Base-by-base conservation (phyloP, 352 stramenopile species). In the Phytophthora sansomeana region DNA sequence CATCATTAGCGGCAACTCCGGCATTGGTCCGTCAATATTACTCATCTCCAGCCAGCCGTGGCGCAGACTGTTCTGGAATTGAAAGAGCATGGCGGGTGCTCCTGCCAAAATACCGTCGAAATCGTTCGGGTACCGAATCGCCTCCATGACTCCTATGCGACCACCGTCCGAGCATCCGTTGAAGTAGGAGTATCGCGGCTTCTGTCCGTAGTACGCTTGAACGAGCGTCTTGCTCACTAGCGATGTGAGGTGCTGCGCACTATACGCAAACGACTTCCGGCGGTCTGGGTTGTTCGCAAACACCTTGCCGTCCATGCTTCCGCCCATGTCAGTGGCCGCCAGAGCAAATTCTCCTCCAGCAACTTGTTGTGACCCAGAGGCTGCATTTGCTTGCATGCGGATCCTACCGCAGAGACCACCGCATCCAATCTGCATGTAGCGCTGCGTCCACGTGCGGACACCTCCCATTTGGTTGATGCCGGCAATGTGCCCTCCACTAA, bases 361-460 rank as follows among this genome's bases (percentile, higher is more conserved):
- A 3, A 74, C 50, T 26, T 76, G 35, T 16, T 58, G 38, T 1
- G 62, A 76, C 2, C 58, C 60, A 10, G 66, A 73, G 3, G 67
- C 54, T 3, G 72, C 74, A 30, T 66, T 69, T 5, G 64, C 55
- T 29, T 67, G 39, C 54, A 80, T 65, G 13, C 38, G 35, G 51
- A 77, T 78, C n/a, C 44, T 69, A 14, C 72, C 75, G 17, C 72
- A 83, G 28, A 80, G 60, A 0, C 75, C 72, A 17, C 69, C 75
- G 29, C 75, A 80, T 11, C 75, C 75, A 33, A 75, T 48, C 52
- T 80, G 72, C 60, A 78, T 72, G 54, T 79, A 80, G 13, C 72
- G 64, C 41, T 83, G 75, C 6, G 72, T 83, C 72, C 72, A 83
- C 0, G 72, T 80, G 4, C 49, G 17, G 42, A 68, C 63, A 79